Evolutionary conservation across 176 grass and related monocot genomes (phyloP).

Genomic region (Canna indica): DNA sequence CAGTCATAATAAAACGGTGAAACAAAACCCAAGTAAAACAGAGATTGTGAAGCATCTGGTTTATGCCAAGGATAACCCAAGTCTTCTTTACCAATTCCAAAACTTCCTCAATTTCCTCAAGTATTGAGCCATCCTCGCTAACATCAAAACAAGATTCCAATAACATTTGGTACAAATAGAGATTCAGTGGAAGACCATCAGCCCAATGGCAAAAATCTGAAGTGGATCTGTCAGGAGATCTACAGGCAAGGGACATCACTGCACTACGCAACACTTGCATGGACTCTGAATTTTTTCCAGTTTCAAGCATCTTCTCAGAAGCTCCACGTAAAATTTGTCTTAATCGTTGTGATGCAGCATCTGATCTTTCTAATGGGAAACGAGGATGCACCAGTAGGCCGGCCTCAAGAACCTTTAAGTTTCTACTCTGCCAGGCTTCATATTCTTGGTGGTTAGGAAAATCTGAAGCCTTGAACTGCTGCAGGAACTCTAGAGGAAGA

Average conservation of each 20-base stretch:
- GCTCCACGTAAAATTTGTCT: conserved; percentile 68
- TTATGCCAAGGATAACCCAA: conserved; percentile 83
- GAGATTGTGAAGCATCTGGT: conserved; percentile 84
- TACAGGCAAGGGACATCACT: conserved; percentile 64
- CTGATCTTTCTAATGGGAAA: conserved; percentile 61
- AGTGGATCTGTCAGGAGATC: conserved; percentile 54
- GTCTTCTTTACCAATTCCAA: conserved; percentile 96
- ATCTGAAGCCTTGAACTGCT: conserved; percentile 92
- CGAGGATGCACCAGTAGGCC: conserved; percentile 70
- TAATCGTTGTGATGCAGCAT: conserved; percentile 59
- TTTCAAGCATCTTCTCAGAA: conserved; percentile 67
- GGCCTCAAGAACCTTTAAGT: conserved; percentile 85
- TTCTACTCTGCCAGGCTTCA: conserved; percentile 60
- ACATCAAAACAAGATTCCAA: conserved; percentile 94
- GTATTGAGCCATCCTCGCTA: conserved; percentile 55
- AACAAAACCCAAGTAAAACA: conserved; percentile 97
- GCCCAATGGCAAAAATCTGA: conserved; percentile 92
- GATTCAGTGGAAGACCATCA: conserved; percentile 88
- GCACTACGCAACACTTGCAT: conserved; percentile 73
- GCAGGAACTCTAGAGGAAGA: conserved; percentile 85
- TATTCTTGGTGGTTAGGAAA: conserved; percentile 74
- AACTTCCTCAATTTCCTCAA: conserved; percentile 95
- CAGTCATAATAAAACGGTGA: conserved; percentile 62
- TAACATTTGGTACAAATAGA: conserved; percentile 85
- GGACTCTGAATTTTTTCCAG: conserved; percentile 84